These are phyloP conservation scores for Reutealis trisperma DNA, from an alignment of 345 rosid genomes.

Conservation along the genomic window DNA sequence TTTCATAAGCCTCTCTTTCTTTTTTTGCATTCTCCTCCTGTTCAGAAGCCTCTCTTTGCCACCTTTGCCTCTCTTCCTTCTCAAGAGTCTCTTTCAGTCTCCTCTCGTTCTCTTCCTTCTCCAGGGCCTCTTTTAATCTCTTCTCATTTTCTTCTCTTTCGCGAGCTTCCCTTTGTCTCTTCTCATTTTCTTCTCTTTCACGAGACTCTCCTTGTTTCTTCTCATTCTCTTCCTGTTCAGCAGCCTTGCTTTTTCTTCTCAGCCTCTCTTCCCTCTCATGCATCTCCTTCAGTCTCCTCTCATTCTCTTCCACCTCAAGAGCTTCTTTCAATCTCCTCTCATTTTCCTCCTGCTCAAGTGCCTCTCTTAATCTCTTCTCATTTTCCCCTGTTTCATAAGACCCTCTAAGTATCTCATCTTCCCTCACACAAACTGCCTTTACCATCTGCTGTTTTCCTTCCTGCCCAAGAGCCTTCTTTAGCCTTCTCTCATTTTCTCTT, in stretches of 20 bases:
- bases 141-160: constrained; percentile 27
- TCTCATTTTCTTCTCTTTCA: constrained; percentile 49
- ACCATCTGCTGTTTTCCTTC: no score
- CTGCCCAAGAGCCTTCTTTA: constrained; percentile 19
- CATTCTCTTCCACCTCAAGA: constrained; percentile 34
- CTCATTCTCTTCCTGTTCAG: constrained; percentile 41
- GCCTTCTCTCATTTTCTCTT: constrained; percentile 21
- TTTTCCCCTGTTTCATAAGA: constrained; percentile 21
- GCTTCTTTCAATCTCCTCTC: constrained; percentile 35
- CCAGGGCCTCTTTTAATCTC: constrained; percentile 28
- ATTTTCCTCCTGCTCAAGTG: constrained; percentile 26
- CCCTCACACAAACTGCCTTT: no score
- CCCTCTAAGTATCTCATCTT: no score
- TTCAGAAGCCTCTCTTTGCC: constrained; percentile 36
- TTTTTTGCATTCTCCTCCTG: constrained; percentile 44
- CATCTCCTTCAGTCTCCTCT: constrained; percentile 34
- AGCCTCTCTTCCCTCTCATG: constrained; percentile 35
- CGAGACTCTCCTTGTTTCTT: constrained; percentile 35
- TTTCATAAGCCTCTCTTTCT: constrained; percentile 39
- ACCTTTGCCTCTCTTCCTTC: constrained; percentile 37
- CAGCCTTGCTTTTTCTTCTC: constrained; percentile 38
- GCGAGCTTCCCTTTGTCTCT: constrained; percentile 36
- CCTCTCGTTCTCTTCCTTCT: constrained; percentile 40
- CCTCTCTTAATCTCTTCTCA: constrained; percentile 25
- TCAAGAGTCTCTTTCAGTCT: constrained; percentile 34